These are phyloP conservation scores for Silene vulgaris DNA, from an alignment of 179 eudicot genomes.

Conservation along the genomic window DNA sequence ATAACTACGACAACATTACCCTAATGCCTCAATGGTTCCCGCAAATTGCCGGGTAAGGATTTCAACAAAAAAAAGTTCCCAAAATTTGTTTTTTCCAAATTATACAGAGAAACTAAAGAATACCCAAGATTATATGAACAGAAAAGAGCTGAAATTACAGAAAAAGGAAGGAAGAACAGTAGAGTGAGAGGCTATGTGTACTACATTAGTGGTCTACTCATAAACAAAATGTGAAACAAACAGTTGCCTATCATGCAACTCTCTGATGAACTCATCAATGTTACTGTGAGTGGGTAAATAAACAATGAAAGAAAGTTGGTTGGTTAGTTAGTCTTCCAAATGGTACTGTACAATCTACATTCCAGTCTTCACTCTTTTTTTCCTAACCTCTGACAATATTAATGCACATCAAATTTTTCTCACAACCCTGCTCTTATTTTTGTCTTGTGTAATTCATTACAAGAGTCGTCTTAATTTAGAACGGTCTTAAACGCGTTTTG, in stretches of 20 bases:
- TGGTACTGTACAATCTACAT: slow-evolving; percentile 15
- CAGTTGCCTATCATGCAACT: slow-evolving; percentile 24
- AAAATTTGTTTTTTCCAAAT: not conserved
- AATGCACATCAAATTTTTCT: slow-evolving; percentile 11
- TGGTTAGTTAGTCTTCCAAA: slow-evolving; percentile 15
- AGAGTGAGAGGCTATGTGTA: slow-evolving; percentile 6
- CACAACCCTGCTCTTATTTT: too few relatives aligned
- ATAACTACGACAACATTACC: slow-evolving; percentile 29
- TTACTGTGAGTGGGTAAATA: slow-evolving; percentile 18
- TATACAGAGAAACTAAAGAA: not conserved
- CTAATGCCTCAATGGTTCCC: slow-evolving; percentile 11
- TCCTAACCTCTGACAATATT: slow-evolving; percentile 27
- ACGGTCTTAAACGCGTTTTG: slow-evolving; percentile 18
- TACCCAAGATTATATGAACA: not conserved
- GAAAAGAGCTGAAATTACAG: not conserved
- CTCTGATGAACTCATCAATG: slow-evolving; percentile 33
- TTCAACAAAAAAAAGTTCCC: not conserved
- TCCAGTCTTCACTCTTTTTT: slow-evolving; percentile 22
- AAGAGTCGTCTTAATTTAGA: too few relatives aligned
- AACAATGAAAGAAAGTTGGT: slow-evolving; percentile 13
- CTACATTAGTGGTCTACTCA: slow-evolving; percentile 11
- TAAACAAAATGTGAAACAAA: slow-evolving; percentile 28
- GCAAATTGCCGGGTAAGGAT: too few relatives aligned
- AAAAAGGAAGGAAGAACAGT: not conserved
- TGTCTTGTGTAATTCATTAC: too few relatives aligned